Evolutionary conservation across 352 stramenopile genomes (phyloP).

Genomic region (Phytopythium aichiense): DNA sequence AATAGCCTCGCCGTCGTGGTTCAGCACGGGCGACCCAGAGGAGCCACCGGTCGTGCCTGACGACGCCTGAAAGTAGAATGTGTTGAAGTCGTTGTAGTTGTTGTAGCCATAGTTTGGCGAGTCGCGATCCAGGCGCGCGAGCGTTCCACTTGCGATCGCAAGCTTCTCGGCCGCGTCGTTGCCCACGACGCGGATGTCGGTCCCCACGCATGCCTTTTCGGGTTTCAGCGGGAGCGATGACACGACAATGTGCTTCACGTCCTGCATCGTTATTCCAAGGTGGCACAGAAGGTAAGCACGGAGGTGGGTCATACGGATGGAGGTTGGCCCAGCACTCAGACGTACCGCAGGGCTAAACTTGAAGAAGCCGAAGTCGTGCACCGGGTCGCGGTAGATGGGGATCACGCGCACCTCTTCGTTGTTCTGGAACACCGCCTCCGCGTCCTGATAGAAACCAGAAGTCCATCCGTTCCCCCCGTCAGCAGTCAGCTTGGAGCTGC

Average conservation of each 20-base stretch:
- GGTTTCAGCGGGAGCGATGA: slow-evolving; percentile 75
- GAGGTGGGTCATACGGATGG: neutral
- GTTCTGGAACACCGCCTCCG: slow-evolving; percentile 91
- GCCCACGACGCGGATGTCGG: slow-evolving; percentile 90
- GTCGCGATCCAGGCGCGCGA: slow-evolving; percentile 89
- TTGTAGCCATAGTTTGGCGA: slow-evolving; percentile 87
- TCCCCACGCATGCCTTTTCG: slow-evolving; percentile 85
- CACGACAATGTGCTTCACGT: slow-evolving; percentile 84
- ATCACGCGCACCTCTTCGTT: slow-evolving; percentile 92
- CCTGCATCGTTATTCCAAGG: slow-evolving; percentile 19
- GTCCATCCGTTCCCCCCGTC: neutral
- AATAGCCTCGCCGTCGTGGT: slow-evolving; percentile 84
- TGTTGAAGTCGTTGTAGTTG: slow-evolving; percentile 94
- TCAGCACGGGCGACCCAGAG: slow-evolving; percentile 87
- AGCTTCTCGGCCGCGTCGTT: slow-evolving; percentile 93
- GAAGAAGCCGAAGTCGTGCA: slow-evolving; percentile 94
- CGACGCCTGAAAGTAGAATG: slow-evolving; percentile 91
- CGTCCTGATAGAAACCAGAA: slow-evolving; percentile 33
- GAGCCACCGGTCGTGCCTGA: slow-evolving; percentile 80
- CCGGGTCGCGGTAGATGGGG: slow-evolving; percentile 89
- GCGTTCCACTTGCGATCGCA: slow-evolving; percentile 88
- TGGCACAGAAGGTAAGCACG: neutral
- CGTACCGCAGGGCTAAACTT: slow-evolving; percentile 81
- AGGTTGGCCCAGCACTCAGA: neutral
- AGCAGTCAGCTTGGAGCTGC: neutral